Conservation (phyloP, 2,329 filamentous ascomycete species). For the Cladosporium austrohemisphaericum region DNA sequence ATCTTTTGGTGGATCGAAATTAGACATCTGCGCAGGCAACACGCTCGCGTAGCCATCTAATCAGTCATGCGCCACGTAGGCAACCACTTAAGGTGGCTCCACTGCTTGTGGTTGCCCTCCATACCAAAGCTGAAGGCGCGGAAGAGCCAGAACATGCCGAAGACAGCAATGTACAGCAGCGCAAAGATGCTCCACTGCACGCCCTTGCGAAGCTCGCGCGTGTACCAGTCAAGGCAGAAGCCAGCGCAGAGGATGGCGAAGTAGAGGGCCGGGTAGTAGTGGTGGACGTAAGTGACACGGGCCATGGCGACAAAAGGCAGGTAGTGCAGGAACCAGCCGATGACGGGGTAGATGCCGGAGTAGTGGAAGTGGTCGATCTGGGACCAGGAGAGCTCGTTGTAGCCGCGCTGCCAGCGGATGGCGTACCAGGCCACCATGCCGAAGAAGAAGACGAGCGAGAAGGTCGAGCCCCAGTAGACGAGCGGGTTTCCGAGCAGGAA, state of each 20-base stretch:
- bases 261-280: slow-evolving; percentile 98
- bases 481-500: slow-evolving; percentile 96
- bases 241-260: slow-evolving; percentile 89
- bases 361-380: slow-evolving; percentile 97
- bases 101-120: slow-evolving; percentile 77
- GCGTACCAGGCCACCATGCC: slow-evolving; percentile 77
- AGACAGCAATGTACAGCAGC: slow-evolving; percentile 66
- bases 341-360: slow-evolving; percentile 80
- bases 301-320: slow-evolving; percentile 96
- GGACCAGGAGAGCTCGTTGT: slow-evolving; percentile 69
- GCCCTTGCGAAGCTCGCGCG: slow-evolving; percentile 61
- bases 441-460: slow-evolving; percentile 68
- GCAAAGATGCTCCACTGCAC: slow-evolving; percentile 69
- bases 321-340: slow-evolving; percentile 96
- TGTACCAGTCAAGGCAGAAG: slow-evolving; percentile 82
- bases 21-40: no score
- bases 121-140: slow-evolving; percentile 96
- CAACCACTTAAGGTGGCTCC: slow-evolving; percentile 92
- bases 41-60: no score
- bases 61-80: slow-evolving; percentile 80
- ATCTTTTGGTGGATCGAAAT: no score
- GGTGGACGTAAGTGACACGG: slow-evolving; percentile 97
- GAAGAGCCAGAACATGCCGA: slow-evolving; percentile 85
- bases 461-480: slow-evolving; percentile 92
- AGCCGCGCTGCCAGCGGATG: slow-evolving; percentile 93